Conservation (phyloP, 371 early-diverging fungal genomes). For the Encephalitozoon cuniculi region DNA sequence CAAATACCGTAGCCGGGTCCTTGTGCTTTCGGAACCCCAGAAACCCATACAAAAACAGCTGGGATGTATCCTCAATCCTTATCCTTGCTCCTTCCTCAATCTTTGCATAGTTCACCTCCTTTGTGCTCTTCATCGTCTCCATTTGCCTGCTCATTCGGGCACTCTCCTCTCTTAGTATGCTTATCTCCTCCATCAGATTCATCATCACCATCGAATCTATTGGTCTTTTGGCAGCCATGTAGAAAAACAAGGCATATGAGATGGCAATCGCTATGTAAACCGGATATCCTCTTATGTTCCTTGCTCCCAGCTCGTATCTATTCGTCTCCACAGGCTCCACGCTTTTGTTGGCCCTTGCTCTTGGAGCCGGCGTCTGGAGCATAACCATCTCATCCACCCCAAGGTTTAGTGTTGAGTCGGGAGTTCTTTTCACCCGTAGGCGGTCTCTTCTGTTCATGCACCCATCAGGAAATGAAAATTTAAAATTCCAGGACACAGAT, state of each 20-base stretch:
- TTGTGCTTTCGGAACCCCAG: slow-evolving; percentile 12
- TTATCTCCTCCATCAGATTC: not conserved
- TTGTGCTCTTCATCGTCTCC: not conserved
- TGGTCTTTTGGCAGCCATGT: not conserved
- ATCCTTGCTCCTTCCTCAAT: slow-evolving; percentile 17
- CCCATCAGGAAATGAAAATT: not conserved
- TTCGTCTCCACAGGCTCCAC: not conserved
- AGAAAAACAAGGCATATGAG: not conserved
- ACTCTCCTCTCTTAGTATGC: not conserved
- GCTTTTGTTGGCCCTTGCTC: not conserved
- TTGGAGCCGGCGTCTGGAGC: not conserved
- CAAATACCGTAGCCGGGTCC: slow-evolving; percentile 4
- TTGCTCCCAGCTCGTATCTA: not conserved
- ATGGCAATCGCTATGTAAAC: not conserved
- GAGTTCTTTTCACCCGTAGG: not conserved
- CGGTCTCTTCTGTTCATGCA: slow-evolving; percentile 26
- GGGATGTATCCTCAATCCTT: not conserved
- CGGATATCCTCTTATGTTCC: not conserved
- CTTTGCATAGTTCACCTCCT: slow-evolving; percentile 8
- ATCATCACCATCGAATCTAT: not conserved
- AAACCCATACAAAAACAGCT: slow-evolving; percentile 35
- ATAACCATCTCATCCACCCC: not conserved
- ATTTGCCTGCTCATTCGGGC: not conserved
- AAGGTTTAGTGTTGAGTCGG: slow-evolving; percentile 9
- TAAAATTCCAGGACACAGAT: not conserved